Evolutionary conservation across 306 rosid species (phyloP).

Genomic region (Lupinus albus): DNA sequence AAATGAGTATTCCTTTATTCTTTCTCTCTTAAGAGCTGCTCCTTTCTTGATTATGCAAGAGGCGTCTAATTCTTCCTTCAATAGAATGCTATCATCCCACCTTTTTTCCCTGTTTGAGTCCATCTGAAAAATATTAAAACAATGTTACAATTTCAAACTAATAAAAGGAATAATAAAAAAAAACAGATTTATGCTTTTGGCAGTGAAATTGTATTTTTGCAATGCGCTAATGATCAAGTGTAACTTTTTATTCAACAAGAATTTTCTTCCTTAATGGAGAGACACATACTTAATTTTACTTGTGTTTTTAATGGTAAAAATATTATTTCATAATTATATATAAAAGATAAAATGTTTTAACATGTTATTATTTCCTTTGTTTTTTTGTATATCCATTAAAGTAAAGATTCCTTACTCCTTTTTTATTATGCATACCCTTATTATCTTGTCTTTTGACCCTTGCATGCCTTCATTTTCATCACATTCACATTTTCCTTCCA

Average conservation of each 20-base stretch:
- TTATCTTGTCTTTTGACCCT: constrained; percentile 58
- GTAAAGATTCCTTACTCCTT: no score
- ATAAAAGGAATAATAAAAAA: not conserved
- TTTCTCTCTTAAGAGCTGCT: constrained; percentile 65
- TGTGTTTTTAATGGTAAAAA: no score
- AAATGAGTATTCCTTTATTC: constrained; percentile 67
- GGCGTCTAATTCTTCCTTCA: constrained; percentile 70
- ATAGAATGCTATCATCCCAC: constrained; percentile 70
- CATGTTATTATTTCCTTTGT: no score
- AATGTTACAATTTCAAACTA: not conserved
- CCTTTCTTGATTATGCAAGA: constrained; percentile 64
- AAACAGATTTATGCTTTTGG: not conserved
- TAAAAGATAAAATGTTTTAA: no score
- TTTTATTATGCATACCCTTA: constrained; percentile 53
- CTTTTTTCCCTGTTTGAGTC: constrained; percentile 65
- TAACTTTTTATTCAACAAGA: no score
- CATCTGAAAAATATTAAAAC: constrained; percentile 55
- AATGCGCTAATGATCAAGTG: constrained; percentile 15
- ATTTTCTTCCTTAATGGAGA: no score
- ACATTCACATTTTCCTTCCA: constrained; percentile 46
- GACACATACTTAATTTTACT: no score
- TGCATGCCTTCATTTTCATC: constrained; percentile 50
- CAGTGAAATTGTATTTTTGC: constrained; percentile 5
- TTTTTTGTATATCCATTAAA: no score
- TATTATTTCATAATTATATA: no score